These are phyloP conservation scores for Eragrostis tef DNA, from an alignment of 202 grass and related monocot species.

Conservation along the genomic window DNA sequence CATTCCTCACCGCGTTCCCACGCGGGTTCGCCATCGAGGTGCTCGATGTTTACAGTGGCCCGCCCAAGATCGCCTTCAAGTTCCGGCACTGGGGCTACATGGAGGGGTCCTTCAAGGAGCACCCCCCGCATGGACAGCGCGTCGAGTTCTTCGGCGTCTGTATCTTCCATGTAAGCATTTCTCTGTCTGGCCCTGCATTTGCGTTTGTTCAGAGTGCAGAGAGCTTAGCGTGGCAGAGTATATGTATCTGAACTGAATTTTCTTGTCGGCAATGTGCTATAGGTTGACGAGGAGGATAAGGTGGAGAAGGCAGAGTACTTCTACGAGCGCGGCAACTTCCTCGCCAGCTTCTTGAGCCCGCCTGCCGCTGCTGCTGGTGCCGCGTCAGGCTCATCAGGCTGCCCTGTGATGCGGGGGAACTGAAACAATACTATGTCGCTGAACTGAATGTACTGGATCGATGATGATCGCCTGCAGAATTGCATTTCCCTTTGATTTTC, in stretches of 20 bases:
- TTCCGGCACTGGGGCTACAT: slow-evolving; percentile 88
- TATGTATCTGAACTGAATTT: not conserved
- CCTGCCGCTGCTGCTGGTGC: not conserved
- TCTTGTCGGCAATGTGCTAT: not conserved
- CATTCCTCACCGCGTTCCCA: slow-evolving; percentile 60
- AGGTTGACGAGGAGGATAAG: slow-evolving; percentile 64
- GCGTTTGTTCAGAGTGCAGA: not conserved
- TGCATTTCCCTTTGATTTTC: not conserved
- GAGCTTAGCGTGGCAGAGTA: not conserved
- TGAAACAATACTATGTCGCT: not conserved
- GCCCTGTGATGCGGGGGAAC: slow-evolving; percentile 48
- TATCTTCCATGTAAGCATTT: slow-evolving; percentile 61
- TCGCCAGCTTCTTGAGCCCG: slow-evolving; percentile 58
- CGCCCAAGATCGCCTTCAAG: slow-evolving; percentile 69
- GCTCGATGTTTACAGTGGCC: slow-evolving; percentile 69
- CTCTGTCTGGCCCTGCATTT: not conserved
- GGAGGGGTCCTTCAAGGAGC: slow-evolving; percentile 68
- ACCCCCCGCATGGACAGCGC: slow-evolving; percentile 64
- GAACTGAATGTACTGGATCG: not conserved
- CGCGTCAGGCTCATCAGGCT: slow-evolving; percentile 16
- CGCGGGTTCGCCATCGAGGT: slow-evolving; percentile 78
- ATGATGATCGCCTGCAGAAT: not conserved
- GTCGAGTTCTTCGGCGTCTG: slow-evolving; percentile 61
- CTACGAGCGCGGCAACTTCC: slow-evolving; percentile 76
- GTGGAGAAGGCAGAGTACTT: slow-evolving; percentile 64